Evolutionary conservation across 768 basidiomycete species (phyloP).

Genomic region (Naganishia antarctica): DNA sequence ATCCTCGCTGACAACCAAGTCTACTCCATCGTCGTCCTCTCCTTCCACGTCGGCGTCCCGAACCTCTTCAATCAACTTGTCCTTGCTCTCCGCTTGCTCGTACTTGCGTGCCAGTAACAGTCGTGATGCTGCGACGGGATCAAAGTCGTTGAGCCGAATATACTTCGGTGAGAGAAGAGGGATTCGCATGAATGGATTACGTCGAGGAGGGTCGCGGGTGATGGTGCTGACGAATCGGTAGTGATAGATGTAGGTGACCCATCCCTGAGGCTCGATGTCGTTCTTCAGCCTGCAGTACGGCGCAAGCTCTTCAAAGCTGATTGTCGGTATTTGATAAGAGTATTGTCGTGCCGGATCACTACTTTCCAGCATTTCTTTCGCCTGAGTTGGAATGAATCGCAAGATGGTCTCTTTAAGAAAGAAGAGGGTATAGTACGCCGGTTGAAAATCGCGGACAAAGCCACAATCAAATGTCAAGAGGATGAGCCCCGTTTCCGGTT

Average conservation of each 20-base stretch:
- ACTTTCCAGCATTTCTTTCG: background rate
- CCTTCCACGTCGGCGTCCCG: slow-evolving; percentile 17
- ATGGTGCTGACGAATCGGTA: slow-evolving; percentile 38
- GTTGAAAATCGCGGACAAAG: slow-evolving; percentile 31
- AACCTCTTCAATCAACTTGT: slow-evolving; percentile 11
- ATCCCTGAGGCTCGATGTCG: slow-evolving; percentile 33
- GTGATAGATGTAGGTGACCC: slow-evolving; percentile 48
- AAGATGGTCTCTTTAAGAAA: slow-evolving; percentile 37
- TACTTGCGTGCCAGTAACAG: slow-evolving; percentile 25
- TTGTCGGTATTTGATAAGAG: slow-evolving; percentile 32
- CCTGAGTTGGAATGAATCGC: slow-evolving; percentile 30
- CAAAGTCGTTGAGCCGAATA: slow-evolving; percentile 42
- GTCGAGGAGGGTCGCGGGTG: background rate
- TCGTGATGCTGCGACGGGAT: slow-evolving; percentile 35
- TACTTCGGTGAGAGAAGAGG: slow-evolving; percentile 2
- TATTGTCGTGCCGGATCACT: slow-evolving; percentile 31
- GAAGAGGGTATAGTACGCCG: slow-evolving; percentile 28
- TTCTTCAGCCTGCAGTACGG: slow-evolving; percentile 30
- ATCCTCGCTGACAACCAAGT: slow-evolving; percentile 33
- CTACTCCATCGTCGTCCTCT: slow-evolving; percentile 24
- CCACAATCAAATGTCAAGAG: slow-evolving; percentile 41
- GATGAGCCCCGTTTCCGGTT: slow-evolving; percentile 40
- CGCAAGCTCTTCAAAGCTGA: slow-evolving; percentile 37
- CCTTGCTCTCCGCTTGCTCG: slow-evolving; percentile 16
- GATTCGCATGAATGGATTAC: slow-evolving; percentile 7